phyloP scores from a whole-genome alignment of 169 alveolate genomes.

The Babesia divergens region DNA sequence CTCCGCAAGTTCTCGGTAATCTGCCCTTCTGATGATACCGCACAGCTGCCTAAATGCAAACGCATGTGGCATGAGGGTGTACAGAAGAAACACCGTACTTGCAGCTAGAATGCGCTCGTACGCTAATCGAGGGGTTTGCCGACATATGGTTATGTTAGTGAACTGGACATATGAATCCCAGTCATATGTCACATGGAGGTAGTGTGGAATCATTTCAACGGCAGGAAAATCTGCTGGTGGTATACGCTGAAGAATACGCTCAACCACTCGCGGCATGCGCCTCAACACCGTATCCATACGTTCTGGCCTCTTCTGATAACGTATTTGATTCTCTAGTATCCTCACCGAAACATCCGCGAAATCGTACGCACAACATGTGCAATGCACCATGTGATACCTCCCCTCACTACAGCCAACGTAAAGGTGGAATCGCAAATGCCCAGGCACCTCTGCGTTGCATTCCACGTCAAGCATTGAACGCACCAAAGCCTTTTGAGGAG shows the following conservation, averaged over 20 bases:
- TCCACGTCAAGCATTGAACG: not conserved
- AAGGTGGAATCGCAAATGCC: conserved; percentile 3
- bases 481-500: not conserved
- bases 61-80: conserved; percentile 24
- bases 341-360: not conserved
- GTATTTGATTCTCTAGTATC: not conserved
- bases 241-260: not conserved
- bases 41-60: conserved; percentile 2
- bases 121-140: not conserved
- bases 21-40: not conserved
- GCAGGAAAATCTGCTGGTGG: not conserved
- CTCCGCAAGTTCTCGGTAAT: not conserved
- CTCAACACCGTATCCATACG: not conserved
- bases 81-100: not conserved
- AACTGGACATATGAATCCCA: not conserved
- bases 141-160: not conserved
- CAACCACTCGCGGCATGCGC: not conserved
- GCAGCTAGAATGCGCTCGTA: conserved; percentile 1
- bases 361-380: conserved; percentile 22
- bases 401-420: conserved; percentile 13
- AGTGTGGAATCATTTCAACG: not conserved
- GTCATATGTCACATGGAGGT: not conserved
- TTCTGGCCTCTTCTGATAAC: not conserved
- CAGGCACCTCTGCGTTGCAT: not conserved
- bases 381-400: not conserved